Evolutionary conservation across 2,329 filamentous ascomycete species (phyloP), one percentile per base, ranked within the genome.

Genomic region (Cladosporium sp.): DNA sequence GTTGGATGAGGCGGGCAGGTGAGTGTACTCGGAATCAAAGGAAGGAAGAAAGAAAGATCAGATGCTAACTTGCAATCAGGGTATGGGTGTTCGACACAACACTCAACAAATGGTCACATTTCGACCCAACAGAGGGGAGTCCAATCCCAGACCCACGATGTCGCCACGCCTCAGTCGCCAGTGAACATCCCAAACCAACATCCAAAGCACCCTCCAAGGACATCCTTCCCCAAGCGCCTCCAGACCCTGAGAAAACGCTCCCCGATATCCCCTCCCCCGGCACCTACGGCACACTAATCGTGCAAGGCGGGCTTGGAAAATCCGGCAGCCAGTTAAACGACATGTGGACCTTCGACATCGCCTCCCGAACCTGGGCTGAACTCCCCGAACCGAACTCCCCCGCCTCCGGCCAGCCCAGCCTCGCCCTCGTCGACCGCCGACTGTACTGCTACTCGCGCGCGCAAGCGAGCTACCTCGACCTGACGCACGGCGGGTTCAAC

Each of bases 271-370:
- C 70, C 3, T 63, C 62, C 4, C 47, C 64, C 2, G 65, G 68
- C 47, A 61, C 67, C 1, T 76, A 76, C 63, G 75, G 76, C 39
- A 76, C 78, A 2, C 61, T 82, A 7, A 68, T 82, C 41, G 62
- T 81, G 0, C 66, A 77, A 39, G 78, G 77, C 18, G 79, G 79
- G 3, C 64, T 59, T 5, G 62, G 64, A 6, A 56, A 57, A 2
- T 47, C 52, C 0, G 63, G 55, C 7, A 55, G 54, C 9, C 56
- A 66, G 1, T 54, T 70, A 7, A 69, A 66, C 7, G 79, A 81
- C 54, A 70, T 72, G 7, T 78, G 79, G 69, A 36, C 65, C 7
- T 48, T 48, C 29, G 45, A 48, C 24, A 41, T 48, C 19, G 45
- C 66, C 19, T 68, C 70, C 3, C 67, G 71, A 4, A 73, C 70